Evolutionary conservation across 2,329 filamentous ascomycete species (phyloP), one percentile per base, ranked within the genome.

Genomic region (Aspergillus tanneri): DNA sequence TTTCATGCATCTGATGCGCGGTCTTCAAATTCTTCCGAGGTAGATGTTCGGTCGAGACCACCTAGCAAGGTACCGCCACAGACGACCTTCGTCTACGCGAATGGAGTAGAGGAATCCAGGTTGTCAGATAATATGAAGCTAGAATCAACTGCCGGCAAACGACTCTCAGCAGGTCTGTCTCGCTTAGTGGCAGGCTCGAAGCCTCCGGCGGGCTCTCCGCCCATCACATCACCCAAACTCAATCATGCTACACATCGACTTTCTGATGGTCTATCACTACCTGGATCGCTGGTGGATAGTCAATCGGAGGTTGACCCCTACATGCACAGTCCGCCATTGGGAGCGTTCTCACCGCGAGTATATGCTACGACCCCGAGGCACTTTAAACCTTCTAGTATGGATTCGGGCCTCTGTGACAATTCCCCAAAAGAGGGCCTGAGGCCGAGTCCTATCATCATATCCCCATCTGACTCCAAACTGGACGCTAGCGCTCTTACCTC

Each of bases 1-100:
- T 96, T 99, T 68, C 91, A 95, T 66, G 93, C 91, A 22, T 89
- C 85, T 66, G 89, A 96, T 58, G 87, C 80, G 30, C 85, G 81
- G 58, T 70, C 75, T 18, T 56, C 72, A 22, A 71, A 71, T 24
- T 72, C 71, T n/a, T 64, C 65, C 3, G 67, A 72, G 19, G 37
- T 54, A 21, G 67, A 69, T 25, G 43, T 52, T 47, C 62, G 63
- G 30, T 56, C 61, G 16, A 61, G 60, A 39, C 47, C 55, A 16
- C 56, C 55, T 25, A 53, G 42, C 22, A 68, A 66, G 47, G 46
- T 54, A 16, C 51, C 60, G 5, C 59, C 62, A 2, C 45, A 62
- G 4, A 58, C 67, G 1, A 63, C 61, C 5, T 73, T 73, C 42
- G 47, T 69, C 30, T 69, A 71, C 54, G 65, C 70, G 8, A 68